Evolutionary conservation across 2,329 filamentous ascomycete genomes (phyloP).

Genomic region (Curvularia verruculosa): DNA sequence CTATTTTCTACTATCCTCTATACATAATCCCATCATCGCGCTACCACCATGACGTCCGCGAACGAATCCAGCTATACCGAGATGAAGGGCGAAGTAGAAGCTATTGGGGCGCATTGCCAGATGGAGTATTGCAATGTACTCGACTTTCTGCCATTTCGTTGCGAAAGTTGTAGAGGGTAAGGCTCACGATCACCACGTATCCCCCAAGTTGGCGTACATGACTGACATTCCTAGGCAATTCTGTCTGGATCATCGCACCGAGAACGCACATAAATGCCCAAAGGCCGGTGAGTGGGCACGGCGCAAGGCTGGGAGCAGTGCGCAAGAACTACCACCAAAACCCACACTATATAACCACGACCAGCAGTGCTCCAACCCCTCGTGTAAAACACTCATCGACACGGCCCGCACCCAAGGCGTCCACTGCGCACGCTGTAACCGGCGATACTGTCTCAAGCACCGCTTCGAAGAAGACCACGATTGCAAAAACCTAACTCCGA

Average conservation of each 20-base stretch:
- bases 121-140: conserved; percentile 90
- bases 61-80: conserved; percentile 63
- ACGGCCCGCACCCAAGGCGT: conserved; percentile 65
- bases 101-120: conserved; percentile 90
- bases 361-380: conserved; percentile 70
- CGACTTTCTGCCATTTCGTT: conserved; percentile 94
- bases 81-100: conserved; percentile 77
- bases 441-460: conserved; percentile 79
- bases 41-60: conserved; percentile 27
- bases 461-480: conserved; percentile 80
- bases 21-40: neutral
- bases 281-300: conserved; percentile 66
- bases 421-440: conserved; percentile 71
- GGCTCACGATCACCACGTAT: conserved; percentile 6
- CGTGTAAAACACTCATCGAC: conserved; percentile 74
- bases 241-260: conserved; percentile 92
- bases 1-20: neutral
- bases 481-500: conserved; percentile 70
- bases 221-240: conserved; percentile 64
- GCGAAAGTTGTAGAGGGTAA: conserved; percentile 78
- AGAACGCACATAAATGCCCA: conserved; percentile 75
- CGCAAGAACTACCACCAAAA: conserved; percentile 48
- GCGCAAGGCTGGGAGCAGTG: conserved; percentile 50
- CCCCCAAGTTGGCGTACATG: neutral
- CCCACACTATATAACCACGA: conserved; percentile 65